Base-by-base conservation (phyloP, 2,329 filamentous ascomycete species). In the Scedosporium apiospermum region DNA sequence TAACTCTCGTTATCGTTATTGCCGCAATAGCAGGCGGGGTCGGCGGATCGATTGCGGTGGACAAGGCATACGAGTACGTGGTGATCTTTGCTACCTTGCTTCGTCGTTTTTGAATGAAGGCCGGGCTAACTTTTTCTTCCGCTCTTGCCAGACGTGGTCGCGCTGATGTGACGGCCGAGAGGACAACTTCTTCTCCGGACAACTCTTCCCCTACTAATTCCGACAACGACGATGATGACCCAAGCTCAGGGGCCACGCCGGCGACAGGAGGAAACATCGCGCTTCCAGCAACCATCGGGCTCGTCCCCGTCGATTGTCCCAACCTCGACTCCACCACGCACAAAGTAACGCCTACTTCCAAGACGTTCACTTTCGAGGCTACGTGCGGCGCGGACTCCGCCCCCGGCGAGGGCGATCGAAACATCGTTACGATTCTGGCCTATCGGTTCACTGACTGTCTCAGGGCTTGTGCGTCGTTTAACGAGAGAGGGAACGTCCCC, bases 11-110 rank as follows among this genome's bases (percentile, higher is more conserved):
- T 2, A 42, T 64, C 16, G 34, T 64, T 6, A 51, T 21, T 16
- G 64, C 62, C n/a, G 60, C 64, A 2, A 34, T 65, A 3, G 64
- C 62, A 7, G 64, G 64, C 10, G 62, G 64, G 9, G 49, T 65
- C 21, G 64, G 64, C 9, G 64, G 64, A 0, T 62, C 62, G 3
- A 21, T 58, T 21, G 64, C 64, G 14, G 64, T 65, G 6, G 46
- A 59, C 4, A 34, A 58, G 14, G 61, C 61, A 6, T 62, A 62
- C 38, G 18, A 63, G 63, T 60, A 61, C 41, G 61, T 38, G 14
- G 1, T 58, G 12, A 7, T 5, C 30, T 46, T 2, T 46, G 16
- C 23, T 57, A 3, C 23, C 23, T 27, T 55, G 23, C 23, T 26
- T 26, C 14, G 23, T 23, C 27, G 5, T 26, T 4, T 2, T 7